Conservation (phyloP, 257 asterid genomes). For the Haberlea rhodopensis region DNA sequence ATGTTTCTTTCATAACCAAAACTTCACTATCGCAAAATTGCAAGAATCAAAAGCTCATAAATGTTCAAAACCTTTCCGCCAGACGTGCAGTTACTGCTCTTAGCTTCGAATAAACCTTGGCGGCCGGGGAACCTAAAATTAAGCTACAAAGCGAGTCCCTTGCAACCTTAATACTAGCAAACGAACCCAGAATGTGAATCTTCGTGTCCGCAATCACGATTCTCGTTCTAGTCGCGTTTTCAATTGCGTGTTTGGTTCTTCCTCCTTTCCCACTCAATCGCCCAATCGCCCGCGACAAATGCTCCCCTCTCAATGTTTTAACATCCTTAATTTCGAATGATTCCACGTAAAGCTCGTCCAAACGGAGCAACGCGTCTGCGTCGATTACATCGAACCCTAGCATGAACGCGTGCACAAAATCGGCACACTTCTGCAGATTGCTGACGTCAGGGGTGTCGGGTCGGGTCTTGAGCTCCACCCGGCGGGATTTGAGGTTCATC, state of each 20-base stretch:
- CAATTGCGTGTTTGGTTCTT: conserved; percentile 75
- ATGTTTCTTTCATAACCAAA: conserved; percentile 19
- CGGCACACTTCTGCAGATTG: conserved; percentile 84
- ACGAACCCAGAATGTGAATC: conserved; percentile 82
- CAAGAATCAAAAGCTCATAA: neutral
- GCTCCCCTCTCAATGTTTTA: conserved; percentile 81
- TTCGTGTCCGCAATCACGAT: conserved; percentile 77
- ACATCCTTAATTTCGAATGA: conserved; percentile 91
- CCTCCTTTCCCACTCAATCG: conserved; percentile 94
- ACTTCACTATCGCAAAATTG: conserved; percentile 20
- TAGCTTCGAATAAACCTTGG: conserved; percentile 81
- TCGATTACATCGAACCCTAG: conserved; percentile 74
- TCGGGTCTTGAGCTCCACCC: conserved; percentile 83
- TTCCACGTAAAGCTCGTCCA: conserved; percentile 81
- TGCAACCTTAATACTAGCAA: conserved; percentile 71
- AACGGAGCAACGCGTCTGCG: conserved; percentile 65
- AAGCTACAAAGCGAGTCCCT: conserved; percentile 87
- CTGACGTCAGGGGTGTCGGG: conserved; percentile 80
- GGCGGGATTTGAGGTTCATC: conserved; percentile 76
- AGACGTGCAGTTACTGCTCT: conserved; percentile 75
- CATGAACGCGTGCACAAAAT: conserved; percentile 86
- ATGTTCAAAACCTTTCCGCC: conserved; percentile 67
- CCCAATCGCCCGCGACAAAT: conserved; percentile 80
- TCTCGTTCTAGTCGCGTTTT: conserved; percentile 78
- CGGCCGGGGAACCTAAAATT: conserved; percentile 89